Conservation (phyloP, 305 asterid species). For the Fraxinus platypoda region DNA sequence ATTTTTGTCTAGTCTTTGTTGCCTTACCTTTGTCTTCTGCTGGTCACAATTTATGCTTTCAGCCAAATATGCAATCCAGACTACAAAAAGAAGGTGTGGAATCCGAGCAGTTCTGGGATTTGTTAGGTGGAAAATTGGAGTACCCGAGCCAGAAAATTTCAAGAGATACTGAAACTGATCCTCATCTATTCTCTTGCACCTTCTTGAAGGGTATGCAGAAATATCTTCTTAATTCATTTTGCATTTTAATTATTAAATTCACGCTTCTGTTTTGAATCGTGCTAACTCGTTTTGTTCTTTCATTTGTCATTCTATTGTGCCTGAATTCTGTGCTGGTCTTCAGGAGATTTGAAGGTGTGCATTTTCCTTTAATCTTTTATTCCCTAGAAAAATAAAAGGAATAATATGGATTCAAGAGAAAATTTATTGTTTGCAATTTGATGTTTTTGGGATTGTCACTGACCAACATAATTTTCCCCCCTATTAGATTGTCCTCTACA, state of each 20-base stretch:
- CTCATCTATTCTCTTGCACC: slow-evolving; percentile 69
- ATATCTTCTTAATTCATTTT: slow-evolving; percentile 15
- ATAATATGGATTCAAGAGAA: slow-evolving; percentile 1
- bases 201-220: slow-evolving; percentile 47
- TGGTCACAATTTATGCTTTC: slow-evolving; percentile 28
- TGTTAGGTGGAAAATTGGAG: slow-evolving; percentile 76
- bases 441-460: slow-evolving; percentile 18
- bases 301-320: slow-evolving; percentile 18
- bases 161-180: slow-evolving; percentile 61
- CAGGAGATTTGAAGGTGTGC: slow-evolving; percentile 80
- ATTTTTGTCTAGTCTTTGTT: slow-evolving; percentile 2
- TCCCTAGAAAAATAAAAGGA: slow-evolving; percentile 10
- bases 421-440: slow-evolving; percentile 10
- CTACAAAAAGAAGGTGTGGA: slow-evolving; percentile 84
- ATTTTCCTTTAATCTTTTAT: slow-evolving; percentile 16
- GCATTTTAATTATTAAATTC: neutral
- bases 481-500: neutral
- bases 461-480: neutral
- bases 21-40: slow-evolving; percentile 14
- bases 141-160: slow-evolving; percentile 67
- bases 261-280: neutral
- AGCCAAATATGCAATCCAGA: slow-evolving; percentile 78
- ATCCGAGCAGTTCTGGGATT: slow-evolving; percentile 75
- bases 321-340: slow-evolving; percentile 28
- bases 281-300: slow-evolving; percentile 26